Conservation (phyloP, 176 grass and related monocot species). For the Aegilops bicornis region DNA sequence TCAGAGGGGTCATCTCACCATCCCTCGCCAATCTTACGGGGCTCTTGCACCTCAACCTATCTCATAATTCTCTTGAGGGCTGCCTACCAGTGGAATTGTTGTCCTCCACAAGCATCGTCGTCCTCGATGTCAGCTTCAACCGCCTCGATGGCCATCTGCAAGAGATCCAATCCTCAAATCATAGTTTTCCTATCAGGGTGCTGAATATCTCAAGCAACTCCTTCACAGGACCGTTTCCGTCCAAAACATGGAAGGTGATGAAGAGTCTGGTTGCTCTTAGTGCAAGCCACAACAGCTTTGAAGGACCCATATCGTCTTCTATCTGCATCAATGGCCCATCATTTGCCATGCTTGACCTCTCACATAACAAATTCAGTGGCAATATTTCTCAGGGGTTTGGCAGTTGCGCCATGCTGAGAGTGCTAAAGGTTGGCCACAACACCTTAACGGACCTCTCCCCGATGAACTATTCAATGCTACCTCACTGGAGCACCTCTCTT, state of each 20-base stretch:
- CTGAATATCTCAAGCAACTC: slow-evolving; percentile 73
- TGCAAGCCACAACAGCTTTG: slow-evolving; percentile 67
- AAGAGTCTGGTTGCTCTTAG: slow-evolving; percentile 60
- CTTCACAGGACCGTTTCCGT: slow-evolving; percentile 33
- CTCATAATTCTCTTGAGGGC: slow-evolving; percentile 34
- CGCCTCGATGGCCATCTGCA: slow-evolving; percentile 30
- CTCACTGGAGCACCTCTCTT: slow-evolving; percentile 45
- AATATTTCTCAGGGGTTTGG: slow-evolving; percentile 41
- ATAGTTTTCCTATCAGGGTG: slow-evolving; percentile 39
- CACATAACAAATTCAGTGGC: slow-evolving; percentile 49
- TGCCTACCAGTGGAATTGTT: not conserved
- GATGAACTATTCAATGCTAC: slow-evolving; percentile 36
- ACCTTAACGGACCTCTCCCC: slow-evolving; percentile 52
- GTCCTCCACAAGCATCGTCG: slow-evolving; percentile 33
- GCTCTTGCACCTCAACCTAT: slow-evolving; percentile 52
- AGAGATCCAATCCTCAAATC: slow-evolving; percentile 16
- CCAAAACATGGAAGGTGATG: slow-evolving; percentile 30
- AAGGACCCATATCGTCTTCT: slow-evolving; percentile 43
- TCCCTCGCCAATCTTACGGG: slow-evolving; percentile 46
- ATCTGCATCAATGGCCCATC: slow-evolving; percentile 42
- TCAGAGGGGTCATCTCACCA: slow-evolving; percentile 43
- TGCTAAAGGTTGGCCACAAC: slow-evolving; percentile 59
- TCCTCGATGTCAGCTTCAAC: slow-evolving; percentile 79
- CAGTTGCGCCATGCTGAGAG: slow-evolving; percentile 55
- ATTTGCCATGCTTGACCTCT: slow-evolving; percentile 44